These are phyloP conservation scores for Candida suzukii DNA, from an alignment of 805 yeast genomes.

Conservation along the genomic window DNA sequence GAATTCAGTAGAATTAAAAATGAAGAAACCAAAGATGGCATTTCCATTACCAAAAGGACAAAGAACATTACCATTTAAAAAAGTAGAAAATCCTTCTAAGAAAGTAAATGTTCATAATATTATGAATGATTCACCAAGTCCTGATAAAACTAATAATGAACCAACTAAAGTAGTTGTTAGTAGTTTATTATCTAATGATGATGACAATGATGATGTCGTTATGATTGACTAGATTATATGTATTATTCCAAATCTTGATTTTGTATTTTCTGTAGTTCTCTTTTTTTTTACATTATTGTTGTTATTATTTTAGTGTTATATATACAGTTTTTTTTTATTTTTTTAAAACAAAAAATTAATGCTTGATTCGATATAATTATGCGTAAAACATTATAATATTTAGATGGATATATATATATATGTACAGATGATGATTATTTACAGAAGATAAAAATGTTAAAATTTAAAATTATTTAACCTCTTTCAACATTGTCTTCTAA, in stretches of 20 bases:
- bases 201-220: constrained; percentile 1
- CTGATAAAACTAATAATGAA: background rate
- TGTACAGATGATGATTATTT: too few species aligned
- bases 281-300: too few species aligned
- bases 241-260: too few species aligned
- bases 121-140: constrained; percentile 1
- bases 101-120: background rate
- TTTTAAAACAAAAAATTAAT: too few species aligned
- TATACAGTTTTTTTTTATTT: too few species aligned
- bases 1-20: background rate
- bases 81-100: constrained; percentile 1
- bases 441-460: background rate
- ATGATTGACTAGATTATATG: background rate
- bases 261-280: too few species aligned
- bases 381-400: too few species aligned
- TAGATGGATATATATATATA: too few species aligned
- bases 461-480: constrained; percentile 18
- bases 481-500: constrained; percentile 24
- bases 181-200: background rate
- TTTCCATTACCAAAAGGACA: constrained; percentile 5
- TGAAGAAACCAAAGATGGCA: background rate
- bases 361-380: too few species aligned
- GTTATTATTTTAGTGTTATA: too few species aligned
- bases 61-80: constrained; percentile 4
- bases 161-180: background rate